Conservation (phyloP, 345 rosid genomes). For the Salix brachista region DNA sequence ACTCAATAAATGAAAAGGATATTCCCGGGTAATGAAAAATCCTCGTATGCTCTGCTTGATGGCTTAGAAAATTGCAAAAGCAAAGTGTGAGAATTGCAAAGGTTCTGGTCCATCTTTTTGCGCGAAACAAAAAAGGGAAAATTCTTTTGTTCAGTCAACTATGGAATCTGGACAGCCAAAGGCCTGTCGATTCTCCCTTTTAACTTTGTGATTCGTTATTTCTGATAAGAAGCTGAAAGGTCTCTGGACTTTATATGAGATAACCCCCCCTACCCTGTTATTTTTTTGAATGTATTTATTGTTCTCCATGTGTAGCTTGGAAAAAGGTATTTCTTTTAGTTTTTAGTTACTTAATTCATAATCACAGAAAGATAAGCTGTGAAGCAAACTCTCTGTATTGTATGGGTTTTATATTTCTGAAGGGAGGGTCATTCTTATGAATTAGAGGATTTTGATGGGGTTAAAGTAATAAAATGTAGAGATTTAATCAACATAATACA, state of each 20-base stretch:
- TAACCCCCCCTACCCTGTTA: background rate
- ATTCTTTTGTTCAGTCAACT: background rate
- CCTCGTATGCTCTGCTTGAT: background rate
- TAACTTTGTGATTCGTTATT: background rate
- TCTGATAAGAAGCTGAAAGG: constrained; percentile 3
- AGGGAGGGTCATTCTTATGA: background rate
- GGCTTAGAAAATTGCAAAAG: background rate
- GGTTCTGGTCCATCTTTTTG: constrained; percentile 19
- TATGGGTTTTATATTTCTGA: background rate
- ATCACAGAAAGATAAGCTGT: background rate
- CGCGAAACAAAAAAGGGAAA: background rate
- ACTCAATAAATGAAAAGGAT: background rate
- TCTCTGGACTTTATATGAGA: constrained; percentile 2
- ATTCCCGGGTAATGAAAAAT: background rate
- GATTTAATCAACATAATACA: background rate
- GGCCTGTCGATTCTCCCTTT: background rate
- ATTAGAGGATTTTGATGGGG: background rate
- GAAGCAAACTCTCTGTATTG: background rate
- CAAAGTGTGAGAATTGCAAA: constrained; percentile 14
- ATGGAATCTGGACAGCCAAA: background rate
- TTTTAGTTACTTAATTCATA: background rate
- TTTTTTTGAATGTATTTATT: background rate
- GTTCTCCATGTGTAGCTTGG: background rate
- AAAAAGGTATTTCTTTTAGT: background rate
- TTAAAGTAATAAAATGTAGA: background rate